phyloP scores from a whole-genome alignment of 1,284 basidiomycete species.

The Ganoderma multipileum region DNA sequence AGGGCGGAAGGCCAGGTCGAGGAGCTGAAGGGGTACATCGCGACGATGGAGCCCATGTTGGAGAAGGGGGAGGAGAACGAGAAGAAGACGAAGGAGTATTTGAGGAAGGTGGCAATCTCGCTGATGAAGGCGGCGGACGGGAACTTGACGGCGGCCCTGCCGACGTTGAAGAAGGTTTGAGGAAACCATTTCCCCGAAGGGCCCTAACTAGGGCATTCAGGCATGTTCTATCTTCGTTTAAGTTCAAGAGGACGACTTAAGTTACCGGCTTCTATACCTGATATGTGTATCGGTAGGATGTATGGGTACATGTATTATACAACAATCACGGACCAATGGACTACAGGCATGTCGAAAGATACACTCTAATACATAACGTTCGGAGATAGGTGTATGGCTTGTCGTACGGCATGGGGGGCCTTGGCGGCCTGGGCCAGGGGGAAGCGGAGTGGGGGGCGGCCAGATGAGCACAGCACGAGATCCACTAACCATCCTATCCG shows the following conservation, averaged over 20 bases:
- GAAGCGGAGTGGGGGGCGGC: background rate
- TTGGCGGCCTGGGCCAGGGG: background rate
- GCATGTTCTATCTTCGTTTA: background rate
- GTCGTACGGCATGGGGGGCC: background rate
- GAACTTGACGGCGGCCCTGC: constrained; percentile 19
- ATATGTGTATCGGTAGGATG: constrained; percentile 4
- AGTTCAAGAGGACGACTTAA: background rate
- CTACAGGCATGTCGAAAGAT: background rate
- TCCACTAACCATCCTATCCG: background rate
- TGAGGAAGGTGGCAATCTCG: constrained; percentile 31
- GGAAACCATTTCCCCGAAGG: background rate
- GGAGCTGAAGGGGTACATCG: constrained; percentile 27
- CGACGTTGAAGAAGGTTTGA: background rate
- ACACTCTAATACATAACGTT: background rate
- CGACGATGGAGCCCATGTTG: constrained; percentile 19
- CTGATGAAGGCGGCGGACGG: constrained; percentile 35
- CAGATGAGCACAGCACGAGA: background rate
- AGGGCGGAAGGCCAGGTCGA: constrained; percentile 45
- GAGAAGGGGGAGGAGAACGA: constrained; percentile 29
- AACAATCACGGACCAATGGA: background rate
- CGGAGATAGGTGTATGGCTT: background rate
- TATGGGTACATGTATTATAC: background rate
- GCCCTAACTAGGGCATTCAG: no score
- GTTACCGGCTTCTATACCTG: background rate
- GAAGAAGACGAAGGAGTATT: constrained; percentile 32